These are phyloP conservation scores for Arabidopsis lyrata DNA, from an alignment of 441 rosid species.

Conservation along the genomic window DNA sequence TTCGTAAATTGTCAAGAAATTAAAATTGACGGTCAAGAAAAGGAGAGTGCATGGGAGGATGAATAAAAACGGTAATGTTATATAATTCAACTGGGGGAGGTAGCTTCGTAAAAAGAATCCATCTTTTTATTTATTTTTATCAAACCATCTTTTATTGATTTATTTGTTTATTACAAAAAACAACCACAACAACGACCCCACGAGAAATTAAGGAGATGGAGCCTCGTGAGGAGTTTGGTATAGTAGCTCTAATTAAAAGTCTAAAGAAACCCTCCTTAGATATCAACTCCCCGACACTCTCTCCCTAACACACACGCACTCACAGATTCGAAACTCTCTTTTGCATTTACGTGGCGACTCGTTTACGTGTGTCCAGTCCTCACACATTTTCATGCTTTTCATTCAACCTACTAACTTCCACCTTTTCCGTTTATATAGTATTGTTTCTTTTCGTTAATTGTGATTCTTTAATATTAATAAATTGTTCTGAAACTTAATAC, in stretches of 20 bases:
- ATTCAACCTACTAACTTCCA: conserved; percentile 1
- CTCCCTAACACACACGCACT: conserved; percentile 9
- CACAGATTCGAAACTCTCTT: conserved; percentile 21
- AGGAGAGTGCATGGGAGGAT: conserved; percentile 17
- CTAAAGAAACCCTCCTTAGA: conserved; percentile 42
- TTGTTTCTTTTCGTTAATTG: not conserved
- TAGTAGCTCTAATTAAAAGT: not conserved
- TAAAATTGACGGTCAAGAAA: conserved; percentile 33
- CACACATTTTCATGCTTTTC: conserved; percentile 7
- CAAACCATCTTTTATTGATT: not conserved
- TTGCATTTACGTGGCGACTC: conserved; percentile 47
- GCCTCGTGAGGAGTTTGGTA: conserved; percentile 37
- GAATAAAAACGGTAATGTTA: conserved; percentile 31
- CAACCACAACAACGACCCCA: conserved; percentile 2
- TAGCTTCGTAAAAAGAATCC: conserved; percentile 36
- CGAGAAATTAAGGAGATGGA: conserved; percentile 6
- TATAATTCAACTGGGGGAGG: conserved; percentile 43
- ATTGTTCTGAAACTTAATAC: not conserved
- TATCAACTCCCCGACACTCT: conserved; percentile 46
- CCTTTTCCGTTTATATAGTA: not conserved
- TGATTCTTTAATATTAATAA: conserved; percentile 9
- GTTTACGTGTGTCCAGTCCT: conserved; percentile 46
- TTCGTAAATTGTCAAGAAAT: not conserved
- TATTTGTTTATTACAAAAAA: not conserved
- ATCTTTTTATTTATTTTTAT: not conserved